Base-by-base conservation (phyloP, 2,329 filamentous ascomycete species). In the Ophiostoma tasmaniense region DNA sequence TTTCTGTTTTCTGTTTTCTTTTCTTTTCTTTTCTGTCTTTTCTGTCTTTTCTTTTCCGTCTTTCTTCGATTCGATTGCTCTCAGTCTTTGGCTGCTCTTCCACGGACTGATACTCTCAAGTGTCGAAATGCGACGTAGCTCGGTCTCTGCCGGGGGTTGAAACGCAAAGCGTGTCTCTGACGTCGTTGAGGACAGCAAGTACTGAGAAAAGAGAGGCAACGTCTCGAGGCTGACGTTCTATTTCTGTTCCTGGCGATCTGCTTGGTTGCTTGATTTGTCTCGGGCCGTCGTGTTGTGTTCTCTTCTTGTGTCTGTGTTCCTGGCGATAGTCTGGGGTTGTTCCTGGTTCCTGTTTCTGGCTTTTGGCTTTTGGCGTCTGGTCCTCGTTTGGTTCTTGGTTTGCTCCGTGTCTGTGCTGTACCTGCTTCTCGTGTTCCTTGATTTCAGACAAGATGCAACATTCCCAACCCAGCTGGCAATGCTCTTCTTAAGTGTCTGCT, bases 81-180 rank as follows among this genome's bases (percentile, higher is more conserved):
- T 37, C 2, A 37, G 35, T 37, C n/a, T n/a, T n/a, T n/a, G n/a
- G n/a, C 35, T 37, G 35, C 35, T 37, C 7, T 28, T 59, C 30
- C 52, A 55, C n/a, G 50, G 50, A 25, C 50, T 28, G 25, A 55
- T 25, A 25, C 50, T 55, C 50, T n/a, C n/a, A 25, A 17, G 50
- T 22, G 45, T 52, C 45, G 17, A 25, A 66, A 68, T 68, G 67
- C 61, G 42, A 39, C 30, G 14, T 50, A 52, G 61, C 67, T 68
- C n/a, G 59, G 37, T 64, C 28, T 35, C 28, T 28, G 37, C 59
- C 28, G 39, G 28, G 28, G n/a, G 42, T 66, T 68, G 61, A 68
- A 68, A 68, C 61, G 22, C 62, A 64, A 55, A 45, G 61, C 30
- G n/a, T 42, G 13, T 55, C 66, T 59, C 61, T 66, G 62, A 68